phyloP scores from a whole-genome alignment of 2,329 filamentous ascomycete species.

The Phaeosphaeria sp. region DNA sequence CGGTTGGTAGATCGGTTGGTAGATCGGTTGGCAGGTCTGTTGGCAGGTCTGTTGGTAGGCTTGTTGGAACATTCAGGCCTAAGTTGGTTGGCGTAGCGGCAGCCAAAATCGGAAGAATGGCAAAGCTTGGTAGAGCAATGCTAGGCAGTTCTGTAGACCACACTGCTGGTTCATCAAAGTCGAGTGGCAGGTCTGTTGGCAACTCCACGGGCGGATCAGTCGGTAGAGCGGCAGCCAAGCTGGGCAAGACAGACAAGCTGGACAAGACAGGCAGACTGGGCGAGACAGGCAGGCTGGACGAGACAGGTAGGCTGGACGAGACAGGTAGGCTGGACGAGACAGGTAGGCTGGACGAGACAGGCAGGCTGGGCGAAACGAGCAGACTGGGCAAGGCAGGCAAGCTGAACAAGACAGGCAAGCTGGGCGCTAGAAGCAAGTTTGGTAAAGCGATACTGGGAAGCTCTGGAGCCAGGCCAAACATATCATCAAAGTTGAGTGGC shows the following conservation, averaged over 20 bases:
- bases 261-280: not conserved
- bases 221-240: not conserved
- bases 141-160: not conserved
- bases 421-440: not conserved
- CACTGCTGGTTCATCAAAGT: not conserved
- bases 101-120: not conserved
- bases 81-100: too few relatives aligned
- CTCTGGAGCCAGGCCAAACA: not conserved
- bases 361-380: too few relatives aligned
- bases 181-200: not conserved
- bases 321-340: not conserved
- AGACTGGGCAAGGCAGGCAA: not conserved
- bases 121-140: not conserved
- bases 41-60: not conserved
- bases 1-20: not conserved
- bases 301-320: not conserved
- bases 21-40: not conserved
- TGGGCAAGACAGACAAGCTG: not conserved
- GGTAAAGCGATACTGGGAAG: not conserved
- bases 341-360: too few relatives aligned
- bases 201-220: not conserved
- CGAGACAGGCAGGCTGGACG: not conserved
- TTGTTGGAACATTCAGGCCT: not conserved
- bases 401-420: not conserved
- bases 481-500: not conserved